Base-by-base conservation (phyloP, 176 grass and related monocot genomes). In the Eremochloa ophiuroides region DNA sequence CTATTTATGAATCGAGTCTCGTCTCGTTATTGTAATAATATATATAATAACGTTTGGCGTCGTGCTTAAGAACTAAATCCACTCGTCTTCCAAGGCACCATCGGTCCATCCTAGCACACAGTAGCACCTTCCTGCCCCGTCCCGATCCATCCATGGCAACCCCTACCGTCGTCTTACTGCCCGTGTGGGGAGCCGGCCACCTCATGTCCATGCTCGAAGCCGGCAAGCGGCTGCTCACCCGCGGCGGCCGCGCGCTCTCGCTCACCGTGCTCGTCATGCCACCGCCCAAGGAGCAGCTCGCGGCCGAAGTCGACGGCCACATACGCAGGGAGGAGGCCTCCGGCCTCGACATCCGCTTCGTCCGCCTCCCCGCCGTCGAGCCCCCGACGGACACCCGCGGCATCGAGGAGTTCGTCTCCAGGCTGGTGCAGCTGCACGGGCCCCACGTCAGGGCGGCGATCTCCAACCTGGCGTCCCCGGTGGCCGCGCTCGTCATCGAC, bases 401-500 rank as follows among this genome's bases (percentile, higher is more conserved):
- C 46, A 4, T 53, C 2, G 82, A 80, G 66, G 86, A 88, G 1
- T 84, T 88, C 73, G 2, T 78, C 26, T 88, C 86, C 66, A 29
- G 47, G 6, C 28, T 66, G 17, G 77, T 72, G 1, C 73, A 80
- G 72, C 26, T 67, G 40, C 75, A 88, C 42, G 48, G 64, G 58
- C 67, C 75, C 0, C 66, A 88, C 11, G 78, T 84, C 51, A 74
- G 71, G 72, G 34, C 56, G 6, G 75, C 81, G 42, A n/a, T 88
- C 27, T 39, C 41, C 17, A 33, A 20, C 3, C 51, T 78, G 20
- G 0, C 22, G 10, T 67, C 28, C 34, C 66, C 81, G 6, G 73
- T 34, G n/a, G 47, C 75, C 38, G 80, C 28, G 23, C 39, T 91
- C 29, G 75, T 91, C 6, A 1, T 91, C 6, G 89, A 91, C 68